Evolutionary conservation across 148 eudicot genomes (phyloP).

Genomic region (Linanthus parryae): DNA sequence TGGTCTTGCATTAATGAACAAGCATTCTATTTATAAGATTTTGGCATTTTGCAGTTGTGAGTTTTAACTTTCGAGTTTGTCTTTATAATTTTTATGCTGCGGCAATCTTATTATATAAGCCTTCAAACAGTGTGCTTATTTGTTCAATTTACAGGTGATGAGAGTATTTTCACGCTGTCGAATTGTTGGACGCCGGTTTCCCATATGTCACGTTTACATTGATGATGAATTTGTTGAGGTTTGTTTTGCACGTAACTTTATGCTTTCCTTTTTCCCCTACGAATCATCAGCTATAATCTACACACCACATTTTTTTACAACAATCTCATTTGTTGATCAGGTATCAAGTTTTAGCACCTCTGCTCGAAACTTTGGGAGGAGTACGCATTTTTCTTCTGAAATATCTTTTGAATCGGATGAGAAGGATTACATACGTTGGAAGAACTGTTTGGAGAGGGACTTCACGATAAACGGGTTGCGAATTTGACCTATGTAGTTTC

Average conservation of each 20-base stretch:
- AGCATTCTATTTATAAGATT: no score
- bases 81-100: no score
- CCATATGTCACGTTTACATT: conserved; percentile 73
- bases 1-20: no score
- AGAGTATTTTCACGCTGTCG: conserved; percentile 38
- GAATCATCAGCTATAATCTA: no score
- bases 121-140: no score
- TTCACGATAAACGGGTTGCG: conserved; percentile 91
- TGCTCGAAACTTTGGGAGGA: conserved; percentile 24
- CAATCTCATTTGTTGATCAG: conserved; percentile 26
- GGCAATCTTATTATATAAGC: no score
- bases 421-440: conserved; percentile 75
- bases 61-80: no score
- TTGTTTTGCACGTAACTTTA: conserved; percentile 7
- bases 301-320: no score
- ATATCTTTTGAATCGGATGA: conserved; percentile 38
- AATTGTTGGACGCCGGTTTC: conserved; percentile 69
- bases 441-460: conserved; percentile 73
- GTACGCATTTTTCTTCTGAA: conserved; percentile 18
- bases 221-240: conserved; percentile 57
- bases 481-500: conserved; percentile 32
- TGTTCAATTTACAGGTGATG: conserved; percentile 35
- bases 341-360: conserved; percentile 85
- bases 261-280: no score
- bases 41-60: no score